Evolutionary conservation across 805 yeast genomes (phyloP).

Genomic region (Saturnispora dispora): DNA sequence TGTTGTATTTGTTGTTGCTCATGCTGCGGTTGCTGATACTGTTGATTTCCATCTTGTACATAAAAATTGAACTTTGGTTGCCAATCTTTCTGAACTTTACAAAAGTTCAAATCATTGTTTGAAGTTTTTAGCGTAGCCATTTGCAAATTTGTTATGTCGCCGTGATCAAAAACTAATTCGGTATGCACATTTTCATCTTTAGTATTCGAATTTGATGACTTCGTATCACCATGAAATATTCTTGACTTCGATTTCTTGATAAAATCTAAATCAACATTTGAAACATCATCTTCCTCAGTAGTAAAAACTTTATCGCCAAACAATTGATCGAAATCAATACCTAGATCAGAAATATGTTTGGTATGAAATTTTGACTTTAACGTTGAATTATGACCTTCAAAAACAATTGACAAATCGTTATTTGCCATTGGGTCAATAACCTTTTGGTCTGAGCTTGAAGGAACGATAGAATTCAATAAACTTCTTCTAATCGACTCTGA

Average conservation of each 20-base stretch:
- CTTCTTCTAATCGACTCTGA: slow-evolving; percentile 20
- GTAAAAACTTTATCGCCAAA: slow-evolving; percentile 21
- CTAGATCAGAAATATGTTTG: slow-evolving; percentile 10
- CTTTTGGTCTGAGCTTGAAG: background rate
- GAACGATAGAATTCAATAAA: slow-evolving; percentile 11
- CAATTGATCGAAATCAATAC: slow-evolving; percentile 17
- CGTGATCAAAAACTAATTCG: background rate
- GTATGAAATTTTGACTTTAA: background rate
- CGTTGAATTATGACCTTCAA: background rate
- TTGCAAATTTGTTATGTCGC: background rate
- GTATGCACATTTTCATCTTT: background rate
- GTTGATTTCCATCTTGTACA: background rate
- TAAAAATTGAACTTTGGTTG: slow-evolving; percentile 12
- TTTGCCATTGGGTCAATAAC: slow-evolving; percentile 5
- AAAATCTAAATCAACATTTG: slow-evolving; percentile 10
- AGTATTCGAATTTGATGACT: background rate
- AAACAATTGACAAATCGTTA: slow-evolving; percentile 5
- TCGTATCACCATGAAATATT: background rate
- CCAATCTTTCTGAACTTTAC: slow-evolving; percentile 14
- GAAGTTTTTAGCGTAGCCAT: background rate
- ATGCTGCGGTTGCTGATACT: background rate
- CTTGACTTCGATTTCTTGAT: background rate
- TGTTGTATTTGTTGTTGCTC: background rate
- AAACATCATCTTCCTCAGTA: slow-evolving; percentile 12
- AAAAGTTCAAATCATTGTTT: background rate